A percentile compares a stretch with the other conserved stretches of the same genome.
phyloP scores from a whole-genome alignment of 495 filamentous ascomycete species.

The Cladorrhinum samala region DNA sequence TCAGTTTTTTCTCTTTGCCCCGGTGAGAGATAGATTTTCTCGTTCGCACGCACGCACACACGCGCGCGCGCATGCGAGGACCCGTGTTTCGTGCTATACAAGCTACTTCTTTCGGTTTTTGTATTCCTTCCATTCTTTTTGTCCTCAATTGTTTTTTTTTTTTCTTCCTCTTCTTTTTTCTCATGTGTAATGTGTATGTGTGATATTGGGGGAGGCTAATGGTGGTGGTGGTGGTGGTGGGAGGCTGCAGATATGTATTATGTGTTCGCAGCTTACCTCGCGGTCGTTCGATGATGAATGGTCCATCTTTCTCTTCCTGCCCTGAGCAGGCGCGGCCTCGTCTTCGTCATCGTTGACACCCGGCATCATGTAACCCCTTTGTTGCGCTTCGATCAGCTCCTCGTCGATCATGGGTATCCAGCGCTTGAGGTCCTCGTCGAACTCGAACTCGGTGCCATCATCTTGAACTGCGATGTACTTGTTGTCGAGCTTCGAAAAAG shows the following conservation, averaged over 20 bases:
- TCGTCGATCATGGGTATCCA: constrained; percentile 83
- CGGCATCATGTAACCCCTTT: constrained; percentile 54
- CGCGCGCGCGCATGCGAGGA: no score
- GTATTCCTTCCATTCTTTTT: neutral
- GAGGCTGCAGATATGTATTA: constrained; percentile 12
- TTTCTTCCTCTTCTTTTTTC: constrained; percentile 1
- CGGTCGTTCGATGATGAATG: constrained; percentile 51
- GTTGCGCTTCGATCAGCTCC: constrained; percentile 69
- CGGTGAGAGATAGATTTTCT: neutral
- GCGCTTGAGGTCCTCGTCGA: constrained; percentile 60
- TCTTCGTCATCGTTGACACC: constrained; percentile 59
- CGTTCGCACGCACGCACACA: no score
- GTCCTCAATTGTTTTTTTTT: neutral
- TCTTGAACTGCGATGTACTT: constrained; percentile 82
- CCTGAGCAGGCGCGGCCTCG: constrained; percentile 21
- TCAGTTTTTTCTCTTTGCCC: constrained; percentile 20
- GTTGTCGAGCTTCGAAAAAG: constrained; percentile 71
- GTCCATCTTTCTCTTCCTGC: constrained; percentile 70
- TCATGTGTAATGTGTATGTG: neutral
- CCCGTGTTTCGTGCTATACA: neutral
- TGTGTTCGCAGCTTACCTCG: constrained; percentile 46
- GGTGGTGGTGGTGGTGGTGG: constrained; percentile 3
- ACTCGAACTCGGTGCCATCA: constrained; percentile 80
- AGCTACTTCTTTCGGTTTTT: neutral
- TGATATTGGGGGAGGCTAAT: neutral